Base-by-base conservation (phyloP, 2,329 filamentous ascomycete genomes). In the Chrysoporthe cubensis region DNA sequence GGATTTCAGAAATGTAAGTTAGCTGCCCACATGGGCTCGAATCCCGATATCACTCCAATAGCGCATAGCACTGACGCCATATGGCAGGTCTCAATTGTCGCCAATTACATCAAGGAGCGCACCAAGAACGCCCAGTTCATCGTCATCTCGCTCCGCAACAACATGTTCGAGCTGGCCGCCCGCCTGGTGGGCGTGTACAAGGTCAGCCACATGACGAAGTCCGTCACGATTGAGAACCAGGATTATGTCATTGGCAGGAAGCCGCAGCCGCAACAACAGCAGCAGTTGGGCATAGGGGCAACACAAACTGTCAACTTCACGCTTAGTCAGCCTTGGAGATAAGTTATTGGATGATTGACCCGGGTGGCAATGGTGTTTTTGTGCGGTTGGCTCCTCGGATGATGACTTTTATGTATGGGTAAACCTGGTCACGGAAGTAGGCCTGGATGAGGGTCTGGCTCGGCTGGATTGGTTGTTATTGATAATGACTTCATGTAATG, bases 61-160 rank as follows among this genome's bases (percentile, higher is more conserved):
- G 14, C 8, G 34, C 32, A 26, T 54, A 66, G 34, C 62, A 57
- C 48, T 56, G 42, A 65, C 6, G 54, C 64, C 40, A 67, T 6
- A 56, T 40, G 59, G 16, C 73, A 95, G 93, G 92, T 98, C 52
- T 97, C 94, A 1, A 99, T 99, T 76, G 96, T 99, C 58, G 96
- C 96, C 68, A 96, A 94, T 75, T 99, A 99, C 79, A 99, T 99
- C 86, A 98, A 97, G 82, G 96, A 99, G 83, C 87, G 96, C 65
- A 99, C 96, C 69, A 98, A 97, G 86, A 99, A 99, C 80, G 96
- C 96, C 1, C 96, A 99, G 78, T 99, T 99, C 79, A 96, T 99
- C 74, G 96, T 99, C 76, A 99, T 99, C 76, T 97, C 94, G 18
- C 84, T 99, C 75, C 87, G 96, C 75, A 99, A 99, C 81, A 99